Evolutionary conservation across 2,329 filamentous ascomycete species (phyloP).

Genomic region (Zasmidium citrigriseum): DNA sequence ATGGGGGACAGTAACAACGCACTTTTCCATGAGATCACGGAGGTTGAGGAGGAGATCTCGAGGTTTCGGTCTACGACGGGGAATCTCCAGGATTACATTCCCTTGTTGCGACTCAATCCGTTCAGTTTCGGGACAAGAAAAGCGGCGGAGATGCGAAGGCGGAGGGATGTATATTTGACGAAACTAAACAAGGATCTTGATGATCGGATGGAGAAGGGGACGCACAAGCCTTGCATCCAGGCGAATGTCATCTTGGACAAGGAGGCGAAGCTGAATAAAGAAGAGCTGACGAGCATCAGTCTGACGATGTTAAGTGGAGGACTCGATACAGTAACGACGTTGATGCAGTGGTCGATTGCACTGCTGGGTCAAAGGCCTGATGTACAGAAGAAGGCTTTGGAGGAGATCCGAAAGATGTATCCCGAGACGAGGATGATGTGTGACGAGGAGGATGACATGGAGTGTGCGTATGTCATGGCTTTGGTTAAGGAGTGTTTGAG

Average conservation of each 20-base stretch:
- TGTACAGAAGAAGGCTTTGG: constrained; percentile 61
- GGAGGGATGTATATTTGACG: constrained; percentile 62
- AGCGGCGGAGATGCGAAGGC: constrained; percentile 60
- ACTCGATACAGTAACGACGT: constrained; percentile 66
- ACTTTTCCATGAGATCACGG: constrained; percentile 63
- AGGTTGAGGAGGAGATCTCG: constrained; percentile 63
- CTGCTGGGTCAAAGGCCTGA: constrained; percentile 61
- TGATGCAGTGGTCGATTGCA: constrained; percentile 66
- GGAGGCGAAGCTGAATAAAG: constrained; percentile 62
- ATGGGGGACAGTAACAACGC: constrained; percentile 61
- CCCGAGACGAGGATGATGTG: constrained; percentile 57
- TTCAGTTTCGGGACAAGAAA: constrained; percentile 60
- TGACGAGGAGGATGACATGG: constrained; percentile 63
- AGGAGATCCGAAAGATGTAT: constrained; percentile 59
- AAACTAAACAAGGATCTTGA: constrained; percentile 61
- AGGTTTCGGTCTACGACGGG: constrained; percentile 62
- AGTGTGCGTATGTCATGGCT: constrained; percentile 64
- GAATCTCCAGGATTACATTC: constrained; percentile 64
- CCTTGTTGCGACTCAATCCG: constrained; percentile 60
- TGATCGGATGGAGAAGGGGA: constrained; percentile 61
- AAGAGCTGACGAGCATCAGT: constrained; percentile 65
- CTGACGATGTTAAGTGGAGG: constrained; percentile 70
- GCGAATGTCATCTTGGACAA: constrained; percentile 66
- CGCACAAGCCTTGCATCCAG: constrained; percentile 65
- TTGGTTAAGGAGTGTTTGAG: constrained; percentile 61